Conservation (phyloP, 768 basidiomycete genomes). For the Gyrodon lividus region DNA sequence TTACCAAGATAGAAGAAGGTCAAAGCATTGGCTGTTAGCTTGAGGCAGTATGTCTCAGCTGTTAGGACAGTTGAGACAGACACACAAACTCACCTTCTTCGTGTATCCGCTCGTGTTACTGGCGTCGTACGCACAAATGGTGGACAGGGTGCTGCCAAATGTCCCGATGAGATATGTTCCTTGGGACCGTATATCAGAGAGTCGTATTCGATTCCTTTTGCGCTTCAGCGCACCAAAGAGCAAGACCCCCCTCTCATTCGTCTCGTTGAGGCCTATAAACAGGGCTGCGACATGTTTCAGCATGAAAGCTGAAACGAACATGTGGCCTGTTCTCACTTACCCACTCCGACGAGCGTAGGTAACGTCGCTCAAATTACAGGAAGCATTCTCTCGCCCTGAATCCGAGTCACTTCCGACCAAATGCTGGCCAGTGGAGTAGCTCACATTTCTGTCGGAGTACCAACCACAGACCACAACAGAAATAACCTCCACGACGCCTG, state of each 20-base stretch:
- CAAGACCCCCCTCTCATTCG: slow-evolving; percentile 19
- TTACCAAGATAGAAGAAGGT: slow-evolving; percentile 21
- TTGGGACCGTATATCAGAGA: background rate
- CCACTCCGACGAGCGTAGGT: slow-evolving; percentile 19
- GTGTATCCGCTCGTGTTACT: slow-evolving; percentile 26
- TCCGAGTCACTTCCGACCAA: background rate
- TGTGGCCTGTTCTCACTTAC: background rate
- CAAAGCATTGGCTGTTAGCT: slow-evolving; percentile 22
- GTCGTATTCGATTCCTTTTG: background rate
- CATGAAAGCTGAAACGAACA: background rate
- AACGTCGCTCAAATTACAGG: slow-evolving; percentile 20
- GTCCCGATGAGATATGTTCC: slow-evolving; percentile 21
- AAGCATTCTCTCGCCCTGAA: slow-evolving; percentile 20
- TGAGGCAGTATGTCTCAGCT: background rate
- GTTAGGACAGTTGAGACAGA: background rate
- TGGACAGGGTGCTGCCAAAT: slow-evolving; percentile 25
- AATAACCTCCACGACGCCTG: slow-evolving; percentile 19
- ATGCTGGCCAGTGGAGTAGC: background rate
- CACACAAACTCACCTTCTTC: slow-evolving; percentile 22
- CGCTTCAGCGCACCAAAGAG: slow-evolving; percentile 14
- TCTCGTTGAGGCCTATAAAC: slow-evolving; percentile 23
- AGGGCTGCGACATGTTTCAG: slow-evolving; percentile 8
- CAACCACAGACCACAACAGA: slow-evolving; percentile 22
- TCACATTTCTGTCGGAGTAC: slow-evolving; percentile 22
- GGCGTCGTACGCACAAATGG: slow-evolving; percentile 28